A percentile compares a stretch with the other conserved stretches of the same genome.
Evolutionary conservation across 768 basidiomycete genomes (phyloP).

Genomic region (Rhodotorula graminis): DNA sequence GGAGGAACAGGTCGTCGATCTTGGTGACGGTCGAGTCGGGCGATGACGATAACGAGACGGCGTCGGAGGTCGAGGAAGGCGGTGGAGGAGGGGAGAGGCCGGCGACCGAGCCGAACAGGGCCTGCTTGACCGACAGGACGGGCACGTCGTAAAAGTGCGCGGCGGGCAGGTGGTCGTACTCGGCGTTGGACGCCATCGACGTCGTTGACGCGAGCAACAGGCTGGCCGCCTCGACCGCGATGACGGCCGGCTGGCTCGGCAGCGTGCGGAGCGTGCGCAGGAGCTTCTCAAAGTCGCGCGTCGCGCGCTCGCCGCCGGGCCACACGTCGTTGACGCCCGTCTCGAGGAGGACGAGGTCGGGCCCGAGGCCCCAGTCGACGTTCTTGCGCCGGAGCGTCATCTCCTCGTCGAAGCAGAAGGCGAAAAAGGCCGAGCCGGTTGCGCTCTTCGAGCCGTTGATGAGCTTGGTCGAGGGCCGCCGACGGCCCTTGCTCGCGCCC

Average conservation of each 20-base stretch:
- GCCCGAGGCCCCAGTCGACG: constrained; percentile 84
- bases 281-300: constrained; percentile 47
- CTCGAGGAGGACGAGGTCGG: constrained; percentile 88
- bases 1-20: constrained; percentile 72
- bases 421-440: constrained; percentile 87
- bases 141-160: constrained; percentile 98
- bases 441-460: constrained; percentile 91
- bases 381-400: constrained; percentile 72
- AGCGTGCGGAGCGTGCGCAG: constrained; percentile 60
- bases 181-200: constrained; percentile 76
- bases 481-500: not conserved
- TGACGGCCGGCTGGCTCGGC: constrained; percentile 67
- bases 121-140: constrained; percentile 54
- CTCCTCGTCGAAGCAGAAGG: constrained; percentile 83
- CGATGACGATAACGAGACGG: constrained; percentile 41
- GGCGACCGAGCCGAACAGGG: constrained; percentile 25
- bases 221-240: constrained; percentile 81
- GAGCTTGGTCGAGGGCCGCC: constrained; percentile 73
- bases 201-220: constrained; percentile 80
- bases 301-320: constrained; percentile 55
- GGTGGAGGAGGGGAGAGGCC: constrained; percentile 13
- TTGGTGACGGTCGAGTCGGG: constrained; percentile 53
- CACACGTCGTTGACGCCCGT: constrained; percentile 86
- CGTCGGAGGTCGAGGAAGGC: not conserved
- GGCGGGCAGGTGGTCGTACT: constrained; percentile 78